Conservation (phyloP, 371 early-diverging fungal genomes). For the Saksenaea vasiformis region DNA sequence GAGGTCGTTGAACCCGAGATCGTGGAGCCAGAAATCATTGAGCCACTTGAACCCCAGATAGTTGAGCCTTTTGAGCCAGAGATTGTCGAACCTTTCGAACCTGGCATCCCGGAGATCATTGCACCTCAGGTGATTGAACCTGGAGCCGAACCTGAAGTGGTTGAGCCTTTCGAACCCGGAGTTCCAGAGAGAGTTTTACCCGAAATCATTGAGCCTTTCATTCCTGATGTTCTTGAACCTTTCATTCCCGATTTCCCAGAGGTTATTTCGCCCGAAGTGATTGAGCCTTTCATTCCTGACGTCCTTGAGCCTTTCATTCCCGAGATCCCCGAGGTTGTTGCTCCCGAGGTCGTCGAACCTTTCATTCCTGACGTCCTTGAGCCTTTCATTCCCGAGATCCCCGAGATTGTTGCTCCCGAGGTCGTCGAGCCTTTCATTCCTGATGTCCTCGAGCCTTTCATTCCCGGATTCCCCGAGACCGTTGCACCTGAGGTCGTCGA, state of each 20-base stretch:
- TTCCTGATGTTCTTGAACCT: not conserved
- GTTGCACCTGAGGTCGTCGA: not conserved
- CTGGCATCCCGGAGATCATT: not conserved
- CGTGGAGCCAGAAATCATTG: not conserved
- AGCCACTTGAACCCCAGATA: not conserved
- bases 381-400: not conserved
- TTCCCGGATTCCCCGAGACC: not conserved
- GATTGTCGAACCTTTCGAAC: not conserved
- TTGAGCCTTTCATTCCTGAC: not conserved
- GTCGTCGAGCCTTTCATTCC: not conserved
- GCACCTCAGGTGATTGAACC: not conserved
- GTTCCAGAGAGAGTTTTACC: not conserved
- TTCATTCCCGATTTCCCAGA: not conserved
- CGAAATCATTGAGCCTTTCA: not conserved
- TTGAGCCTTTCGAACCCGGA: not conserved
- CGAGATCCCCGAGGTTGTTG: not conserved
- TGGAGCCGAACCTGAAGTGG: not conserved
- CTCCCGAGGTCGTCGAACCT: not conserved
- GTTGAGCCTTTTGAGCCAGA: not conserved
- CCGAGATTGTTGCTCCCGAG: not conserved
- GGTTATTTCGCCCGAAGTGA: not conserved
- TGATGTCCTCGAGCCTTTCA: not conserved
- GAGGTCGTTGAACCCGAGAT: no score
- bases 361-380: no score
- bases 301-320: not conserved